Evolutionary conservation across 2,329 filamentous ascomycete species (phyloP), one percentile per base, ranked within the genome.

Genomic region (Nemania diffusa): DNA sequence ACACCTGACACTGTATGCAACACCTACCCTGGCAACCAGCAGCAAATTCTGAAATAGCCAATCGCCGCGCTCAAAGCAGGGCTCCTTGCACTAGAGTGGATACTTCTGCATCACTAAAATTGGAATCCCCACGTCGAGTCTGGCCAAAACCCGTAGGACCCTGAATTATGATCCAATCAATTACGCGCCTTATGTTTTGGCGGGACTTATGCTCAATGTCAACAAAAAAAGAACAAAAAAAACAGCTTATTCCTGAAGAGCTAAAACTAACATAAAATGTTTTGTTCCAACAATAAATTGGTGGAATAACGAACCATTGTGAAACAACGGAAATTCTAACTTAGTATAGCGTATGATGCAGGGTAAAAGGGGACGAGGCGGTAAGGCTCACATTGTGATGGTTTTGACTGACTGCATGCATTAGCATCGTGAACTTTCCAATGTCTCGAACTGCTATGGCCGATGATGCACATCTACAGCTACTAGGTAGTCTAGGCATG

Each of bases 51-150:
- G 20, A 26, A 15, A 50, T 50, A n/a, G 5, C 61, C 65, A 65
- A 65, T 65, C 37, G 37, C 5, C n/a, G 26, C 50, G 57, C 37
- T 44, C 15, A 5, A 15, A 62, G 52, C 51, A 42, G 52, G 56
- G 57, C 8, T 20, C 62, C 62, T 20, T 50, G 57, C 17, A 32
- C 13, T 5, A 8, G 15, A 29, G 57, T 53, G 44, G 13, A 42
- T 44, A 15, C 42, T 40, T 15, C 11, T 58, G 53, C 62, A 61
- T 50, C n/a, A 26, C 64, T 70, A 65, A 70, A 68, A 70, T 70
- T 70, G 62, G 65, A 42, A 26, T 42, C 27, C 15, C 56, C 58
- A 60, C 58, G 64, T 42, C 44, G 22, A 17, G 57, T 53, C 53
- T 62, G 59, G 48, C 5, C 5, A 44, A 9, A 17, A n/a, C n/a